Conservation (phyloP, 805 yeast species). For the Pichia paraexigua region DNA sequence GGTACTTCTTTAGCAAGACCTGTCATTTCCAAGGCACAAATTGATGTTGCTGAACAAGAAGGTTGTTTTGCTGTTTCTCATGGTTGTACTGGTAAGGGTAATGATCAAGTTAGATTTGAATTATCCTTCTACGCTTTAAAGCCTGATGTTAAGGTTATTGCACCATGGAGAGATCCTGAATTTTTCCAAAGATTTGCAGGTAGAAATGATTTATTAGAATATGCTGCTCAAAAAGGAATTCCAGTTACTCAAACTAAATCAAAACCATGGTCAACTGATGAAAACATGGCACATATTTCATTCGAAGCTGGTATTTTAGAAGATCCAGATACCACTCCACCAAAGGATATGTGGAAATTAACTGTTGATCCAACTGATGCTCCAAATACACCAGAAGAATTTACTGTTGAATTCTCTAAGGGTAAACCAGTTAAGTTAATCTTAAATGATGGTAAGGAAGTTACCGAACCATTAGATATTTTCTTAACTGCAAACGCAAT, state of each 20-base stretch:
- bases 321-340: slow-evolving; percentile 98
- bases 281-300: slow-evolving; percentile 97
- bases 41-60: slow-evolving; percentile 91
- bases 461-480: slow-evolving; percentile 85
- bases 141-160: slow-evolving; percentile 94
- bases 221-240: slow-evolving; percentile 85
- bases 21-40: slow-evolving; percentile 97
- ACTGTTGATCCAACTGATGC: slow-evolving; percentile 95
- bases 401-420: slow-evolving; percentile 70
- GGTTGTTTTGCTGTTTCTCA: slow-evolving; percentile 98
- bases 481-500: slow-evolving; percentile 88
- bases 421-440: slow-evolving; percentile 84
- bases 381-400: slow-evolving; percentile 86
- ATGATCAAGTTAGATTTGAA: slow-evolving; percentile 98
- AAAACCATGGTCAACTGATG: slow-evolving; percentile 99
- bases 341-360: slow-evolving; percentile 99
- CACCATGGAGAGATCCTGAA: slow-evolving; percentile 98
- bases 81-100: slow-evolving; percentile 99
- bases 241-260: slow-evolving; percentile 97
- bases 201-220: slow-evolving; percentile 90
- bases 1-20: slow-evolving; percentile 99
- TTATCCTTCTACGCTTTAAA: slow-evolving; percentile 94
- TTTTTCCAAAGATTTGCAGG: slow-evolving; percentile 97
- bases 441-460: slow-evolving; percentile 47
- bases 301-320: slow-evolving; percentile 99